Base-by-base conservation (phyloP, 176 grass and related monocot genomes). In the Rhipidocladum racemiflorum region DNA sequence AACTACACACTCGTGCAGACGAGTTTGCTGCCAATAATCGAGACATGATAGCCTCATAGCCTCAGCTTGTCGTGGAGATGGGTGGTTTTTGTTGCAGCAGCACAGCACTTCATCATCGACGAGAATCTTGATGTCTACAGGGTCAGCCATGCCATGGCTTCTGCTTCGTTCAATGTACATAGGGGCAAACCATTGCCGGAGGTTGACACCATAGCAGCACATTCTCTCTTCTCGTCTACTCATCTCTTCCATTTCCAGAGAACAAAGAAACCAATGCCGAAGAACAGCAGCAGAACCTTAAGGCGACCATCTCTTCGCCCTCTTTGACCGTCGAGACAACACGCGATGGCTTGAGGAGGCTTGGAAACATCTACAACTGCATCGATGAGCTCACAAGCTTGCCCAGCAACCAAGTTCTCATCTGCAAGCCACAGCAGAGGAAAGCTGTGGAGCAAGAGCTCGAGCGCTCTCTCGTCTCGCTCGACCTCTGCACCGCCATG, bases 271-370 rank as follows among this genome's bases (percentile, higher is more conserved):
- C 74, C 51, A 4, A 55, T 16, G 6, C 72, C 0, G 67, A 70
- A 76, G 64, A 82, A 14, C 43, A 86, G 62, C 75, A 89, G 38
- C 62, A 72, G 17, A 84, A 32, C 18, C 61, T 89, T 6, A 76
- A 72, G 21, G 28, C 75, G 46, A 75, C 32, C 55, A 68, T 82
- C 43, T 70, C 77, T 38, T 55, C 83, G 5, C 50, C 68, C 28
- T 81, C 65, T 3, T 29, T 51, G 4, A 87, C 87, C 24, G 79
- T 72, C 8, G 29, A 74, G 25, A 81, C 28, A 15, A 70, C 75
- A 21, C 40, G 20, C 10, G 50, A 76, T 70, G 80, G 69, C 34
- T 63, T 90, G 23, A 64, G 15, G 25, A 67, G 62, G 49, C 89
- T 90, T n/a, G 69, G 61, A 38, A 39, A 61, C 20, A 12, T 78